Percentiles rank a stretch among this genome's conserved stretches.
Evolutionary conservation across 2,329 filamentous ascomycete species (phyloP).

Genomic region (Geoglossum cookeanum): DNA sequence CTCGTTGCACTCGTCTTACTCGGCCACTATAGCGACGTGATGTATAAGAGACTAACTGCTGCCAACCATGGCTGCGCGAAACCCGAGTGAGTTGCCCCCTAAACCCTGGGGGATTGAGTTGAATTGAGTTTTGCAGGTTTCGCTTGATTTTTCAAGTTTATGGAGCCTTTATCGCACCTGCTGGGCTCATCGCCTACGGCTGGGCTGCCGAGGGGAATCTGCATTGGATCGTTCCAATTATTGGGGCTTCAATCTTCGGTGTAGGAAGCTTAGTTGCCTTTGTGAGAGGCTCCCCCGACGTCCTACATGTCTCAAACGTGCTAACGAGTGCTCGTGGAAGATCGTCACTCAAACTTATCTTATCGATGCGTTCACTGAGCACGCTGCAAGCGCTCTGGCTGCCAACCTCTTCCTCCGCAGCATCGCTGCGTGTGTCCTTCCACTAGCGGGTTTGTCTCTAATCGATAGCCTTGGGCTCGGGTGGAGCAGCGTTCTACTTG

Average conservation of each 20-base stretch:
- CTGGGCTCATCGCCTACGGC: conserved; percentile 30
- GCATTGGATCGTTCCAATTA: conserved; percentile 29
- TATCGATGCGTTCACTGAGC: conserved; percentile 20
- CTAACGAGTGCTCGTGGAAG: conserved; percentile 4
- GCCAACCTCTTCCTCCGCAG: conserved; percentile 17
- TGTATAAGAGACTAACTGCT: too few species aligned
- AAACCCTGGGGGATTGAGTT: too few species aligned
- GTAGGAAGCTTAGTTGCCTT: conserved; percentile 19
- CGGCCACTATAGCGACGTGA: conserved; percentile 5
- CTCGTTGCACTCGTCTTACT: conserved; percentile 15
- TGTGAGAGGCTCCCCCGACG: background rate
- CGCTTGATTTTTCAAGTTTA: conserved; percentile 13
- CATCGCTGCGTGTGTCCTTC: conserved; percentile 18
- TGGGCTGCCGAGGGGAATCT: conserved; percentile 23
- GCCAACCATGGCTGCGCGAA: too few species aligned
- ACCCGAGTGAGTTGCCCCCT: too few species aligned
- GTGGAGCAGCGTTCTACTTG: conserved; percentile 20
- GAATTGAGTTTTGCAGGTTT: background rate
- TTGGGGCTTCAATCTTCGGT: conserved; percentile 20
- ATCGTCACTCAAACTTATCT: conserved; percentile 17
- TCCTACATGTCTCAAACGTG: too few species aligned
- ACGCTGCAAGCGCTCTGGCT: conserved; percentile 19
- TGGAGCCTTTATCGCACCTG: conserved; percentile 6
- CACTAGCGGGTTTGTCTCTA: conserved; percentile 19
- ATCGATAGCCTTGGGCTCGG: conserved; percentile 17